A percentile compares a stretch with the other conserved stretches of the same genome.
Evolutionary conservation across 495 filamentous ascomycete genomes (phyloP).

Genomic region (Aspergillus diversus): DNA sequence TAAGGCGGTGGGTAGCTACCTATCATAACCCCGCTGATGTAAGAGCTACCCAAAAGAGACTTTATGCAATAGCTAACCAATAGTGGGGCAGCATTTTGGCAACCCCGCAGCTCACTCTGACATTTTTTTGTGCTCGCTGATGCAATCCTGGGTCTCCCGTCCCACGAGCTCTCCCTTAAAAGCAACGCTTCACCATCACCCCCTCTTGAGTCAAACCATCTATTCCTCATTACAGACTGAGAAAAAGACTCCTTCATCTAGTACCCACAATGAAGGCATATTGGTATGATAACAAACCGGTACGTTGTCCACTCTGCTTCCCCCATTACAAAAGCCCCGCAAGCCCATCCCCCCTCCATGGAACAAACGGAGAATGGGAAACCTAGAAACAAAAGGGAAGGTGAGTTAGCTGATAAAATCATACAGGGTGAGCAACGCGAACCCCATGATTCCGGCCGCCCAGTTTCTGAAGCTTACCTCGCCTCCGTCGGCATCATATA

Average conservation of each 20-base stretch:
- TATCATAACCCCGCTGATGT: background rate
- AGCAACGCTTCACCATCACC: background rate
- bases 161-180: background rate
- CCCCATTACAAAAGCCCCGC: too few species aligned
- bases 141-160: background rate
- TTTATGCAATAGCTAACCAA: background rate
- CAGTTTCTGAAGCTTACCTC: conserved; percentile 64
- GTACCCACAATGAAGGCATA: conserved; percentile 73
- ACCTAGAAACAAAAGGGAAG: background rate
- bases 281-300: conserved; percentile 77
- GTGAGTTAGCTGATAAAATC: background rate
- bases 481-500: conserved; percentile 77
- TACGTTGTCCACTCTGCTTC: conserved; percentile 48
- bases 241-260: background rate
- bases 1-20: background rate
- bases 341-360: background rate
- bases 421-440: conserved; percentile 87
- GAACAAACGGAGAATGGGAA: conserved; percentile 20
- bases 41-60: background rate
- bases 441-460: conserved; percentile 80
- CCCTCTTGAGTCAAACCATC: background rate
- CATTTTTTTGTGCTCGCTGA: background rate
- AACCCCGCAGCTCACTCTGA: background rate
- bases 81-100: background rate
- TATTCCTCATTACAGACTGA: background rate